phyloP scores from a whole-genome alignment of 352 stramenopile species.

The Pythium grandisporangium region DNA sequence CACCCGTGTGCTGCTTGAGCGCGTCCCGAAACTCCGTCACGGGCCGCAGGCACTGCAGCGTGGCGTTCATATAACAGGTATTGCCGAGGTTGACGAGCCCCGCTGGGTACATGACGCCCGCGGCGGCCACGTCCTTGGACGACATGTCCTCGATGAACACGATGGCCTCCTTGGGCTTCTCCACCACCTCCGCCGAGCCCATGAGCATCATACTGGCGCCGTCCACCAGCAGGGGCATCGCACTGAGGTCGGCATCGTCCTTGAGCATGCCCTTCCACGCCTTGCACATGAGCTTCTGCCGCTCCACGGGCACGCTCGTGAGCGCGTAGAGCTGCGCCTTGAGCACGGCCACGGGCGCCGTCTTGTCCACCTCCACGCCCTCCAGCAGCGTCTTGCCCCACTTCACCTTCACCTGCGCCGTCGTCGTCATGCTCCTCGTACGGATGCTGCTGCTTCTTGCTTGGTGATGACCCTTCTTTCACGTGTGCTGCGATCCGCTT shows the following conservation, averaged over 20 bases:
- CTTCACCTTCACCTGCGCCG: conserved; percentile 70
- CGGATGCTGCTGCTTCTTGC: background rate
- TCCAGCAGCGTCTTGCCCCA: conserved; percentile 82
- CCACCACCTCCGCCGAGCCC: conserved; percentile 89
- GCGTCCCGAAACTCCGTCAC: conserved; percentile 86
- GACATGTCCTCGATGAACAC: conserved; percentile 87
- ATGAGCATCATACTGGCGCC: conserved; percentile 88
- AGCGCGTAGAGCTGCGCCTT: conserved; percentile 81
- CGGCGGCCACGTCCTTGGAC: conserved; percentile 67
- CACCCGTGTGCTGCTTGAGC: conserved; percentile 47
- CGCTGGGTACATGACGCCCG: conserved; percentile 83
- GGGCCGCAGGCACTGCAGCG: conserved; percentile 88
- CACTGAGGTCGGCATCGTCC: conserved; percentile 59
- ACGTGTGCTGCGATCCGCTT: no score
- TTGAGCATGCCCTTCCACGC: conserved; percentile 88
- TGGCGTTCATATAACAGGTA: conserved; percentile 93
- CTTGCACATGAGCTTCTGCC: conserved; percentile 87
- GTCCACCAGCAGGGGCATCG: conserved; percentile 45
- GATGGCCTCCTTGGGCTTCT: conserved; percentile 69
- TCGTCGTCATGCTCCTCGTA: conserved; percentile 11
- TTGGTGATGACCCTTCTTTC: no score
- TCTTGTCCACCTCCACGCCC: conserved; percentile 60
- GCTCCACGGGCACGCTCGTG: conserved; percentile 73
- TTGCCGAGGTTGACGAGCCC: conserved; percentile 92
- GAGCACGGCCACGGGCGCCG: conserved; percentile 46